Evolutionary conservation across 140 eudicot genomes (phyloP).

Genomic region (Stevia rebaudiana): DNA sequence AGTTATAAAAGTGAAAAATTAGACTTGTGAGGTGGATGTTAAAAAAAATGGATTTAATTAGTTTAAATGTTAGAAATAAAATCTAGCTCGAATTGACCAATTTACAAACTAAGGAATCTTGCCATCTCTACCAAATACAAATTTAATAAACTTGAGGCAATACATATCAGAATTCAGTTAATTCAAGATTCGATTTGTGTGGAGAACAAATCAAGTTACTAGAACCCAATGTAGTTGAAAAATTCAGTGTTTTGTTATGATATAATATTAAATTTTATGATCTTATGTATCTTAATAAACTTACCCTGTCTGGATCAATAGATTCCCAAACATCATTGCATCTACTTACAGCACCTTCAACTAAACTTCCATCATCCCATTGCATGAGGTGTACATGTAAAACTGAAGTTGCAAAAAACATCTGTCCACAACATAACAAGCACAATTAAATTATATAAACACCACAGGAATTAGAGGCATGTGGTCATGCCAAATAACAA

Average conservation of each 20-base stretch:
- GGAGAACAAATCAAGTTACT: not conserved
- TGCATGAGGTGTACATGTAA: slow-evolving; percentile 87
- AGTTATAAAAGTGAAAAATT: slow-evolving; percentile 10
- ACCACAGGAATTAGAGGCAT: not conserved
- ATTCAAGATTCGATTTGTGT: not conserved
- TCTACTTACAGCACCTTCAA: slow-evolving; percentile 65
- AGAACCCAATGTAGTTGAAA: not conserved
- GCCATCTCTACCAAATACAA: not conserved
- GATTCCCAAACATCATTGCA: slow-evolving; percentile 82
- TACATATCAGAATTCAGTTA: not conserved
- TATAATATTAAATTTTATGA: not conserved
- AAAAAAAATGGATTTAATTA: not conserved
- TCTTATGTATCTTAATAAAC: too few relatives aligned
- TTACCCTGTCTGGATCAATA: slow-evolving; percentile 61
- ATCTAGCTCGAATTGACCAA: not conserved
- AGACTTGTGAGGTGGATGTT: not conserved
- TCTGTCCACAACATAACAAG: slow-evolving; percentile 40
- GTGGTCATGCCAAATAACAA: not conserved
- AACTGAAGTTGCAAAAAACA: slow-evolving; percentile 93
- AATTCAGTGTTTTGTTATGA: not conserved
- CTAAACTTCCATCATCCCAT: slow-evolving; percentile 78
- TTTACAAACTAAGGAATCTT: not conserved
- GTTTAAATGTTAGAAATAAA: not conserved
- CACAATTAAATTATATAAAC: not conserved
- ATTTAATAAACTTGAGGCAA: not conserved